Evolutionary conservation across 345 rosid species (phyloP), one percentile per base, ranked within the genome.

Genomic region (Chamaenerion angustifolium): DNA sequence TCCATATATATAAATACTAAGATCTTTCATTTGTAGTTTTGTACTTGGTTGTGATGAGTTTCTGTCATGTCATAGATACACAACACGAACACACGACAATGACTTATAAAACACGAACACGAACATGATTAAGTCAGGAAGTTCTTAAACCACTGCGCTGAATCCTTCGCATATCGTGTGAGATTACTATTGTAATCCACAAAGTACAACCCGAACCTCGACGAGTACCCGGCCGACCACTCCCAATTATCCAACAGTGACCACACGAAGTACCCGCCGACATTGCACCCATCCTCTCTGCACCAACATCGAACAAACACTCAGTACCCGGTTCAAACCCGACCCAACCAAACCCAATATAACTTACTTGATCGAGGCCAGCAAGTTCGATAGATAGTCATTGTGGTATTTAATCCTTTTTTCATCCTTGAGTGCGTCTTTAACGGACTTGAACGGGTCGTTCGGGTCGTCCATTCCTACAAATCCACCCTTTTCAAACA

Each of bases 201-300:
- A 43, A 68, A 92, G 63, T 83, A 86, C 19, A 92, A 89, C 48
- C 98, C 98, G 57, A 86, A 83, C 56, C 98, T 81, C 25, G 98
- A 84, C 49, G 74, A 70, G 69, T 80, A 83, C 3, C 98, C 98
- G 1, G 89, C 85, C 48, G 72, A 67, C 98, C 98, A 92, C 63
- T 92, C 98, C 95, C 95, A 92, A 16, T 92, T 92, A 59, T 92
- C 98, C 68, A 83, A 49, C 15, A 86, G 46, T 11, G 98, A 83
- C 98, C 98, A 92, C 12, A 54, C 93, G 45, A 92, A 92, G 61
- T 92, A 86, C 21, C 95, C 96, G 70, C 80, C 83, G 60, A 92
- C 96, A 56, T 92, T 92, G 72, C 96, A 92, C 2, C 96, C 94
- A 63, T 92, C 98, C 49, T 86, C 94, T 67, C 87, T 83, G 82